These are phyloP conservation scores for Magnolia sinica DNA, from an alignment of 164 flowering plant species.

Conservation along the genomic window DNA sequence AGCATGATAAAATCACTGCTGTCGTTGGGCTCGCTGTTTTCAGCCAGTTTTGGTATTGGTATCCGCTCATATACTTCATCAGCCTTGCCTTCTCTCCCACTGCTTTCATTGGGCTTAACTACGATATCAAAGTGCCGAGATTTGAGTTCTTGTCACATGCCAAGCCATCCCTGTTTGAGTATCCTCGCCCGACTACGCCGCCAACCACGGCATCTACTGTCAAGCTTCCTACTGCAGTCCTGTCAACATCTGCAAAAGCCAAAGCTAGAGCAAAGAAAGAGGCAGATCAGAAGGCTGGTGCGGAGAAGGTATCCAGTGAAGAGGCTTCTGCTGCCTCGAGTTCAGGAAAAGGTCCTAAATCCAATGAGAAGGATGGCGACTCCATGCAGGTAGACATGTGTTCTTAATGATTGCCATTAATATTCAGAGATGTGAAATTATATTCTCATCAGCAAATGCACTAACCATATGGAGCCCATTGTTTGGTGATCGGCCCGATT, in stretches of 20 bases:
- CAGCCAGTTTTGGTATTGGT: slow-evolving; percentile 99
- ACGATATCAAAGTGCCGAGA: slow-evolving; percentile 85
- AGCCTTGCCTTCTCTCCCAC: slow-evolving; percentile 94
- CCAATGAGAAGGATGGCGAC: slow-evolving; percentile 73
- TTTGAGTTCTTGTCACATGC: slow-evolving; percentile 95
- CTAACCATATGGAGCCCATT: too few relatives aligned
- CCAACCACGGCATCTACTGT: slow-evolving; percentile 81
- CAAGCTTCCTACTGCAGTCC: slow-evolving; percentile 86
- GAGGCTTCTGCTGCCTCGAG: slow-evolving; percentile 40
- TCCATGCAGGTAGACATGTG: slow-evolving; percentile 73
- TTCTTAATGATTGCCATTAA: not conserved
- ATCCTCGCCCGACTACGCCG: slow-evolving; percentile 85
- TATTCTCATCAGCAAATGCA: not conserved
- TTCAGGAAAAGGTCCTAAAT: slow-evolving; percentile 59
- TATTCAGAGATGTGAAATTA: not conserved
- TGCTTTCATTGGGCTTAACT: slow-evolving; percentile 89
- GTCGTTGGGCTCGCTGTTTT: slow-evolving; percentile 96
- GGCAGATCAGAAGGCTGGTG: slow-evolving; percentile 71
- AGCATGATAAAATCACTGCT: slow-evolving; percentile 92
- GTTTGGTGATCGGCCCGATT: too few relatives aligned
- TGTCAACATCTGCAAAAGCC: slow-evolving; percentile 92
- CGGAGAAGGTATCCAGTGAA: slow-evolving; percentile 50
- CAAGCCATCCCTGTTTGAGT: slow-evolving; percentile 92
- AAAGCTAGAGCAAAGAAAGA: slow-evolving; percentile 96
- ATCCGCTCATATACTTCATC: slow-evolving; percentile 87